Evolutionary conservation across 495 filamentous ascomycete species (phyloP).

Genomic region (Aspergillus sclerotioniger): DNA sequence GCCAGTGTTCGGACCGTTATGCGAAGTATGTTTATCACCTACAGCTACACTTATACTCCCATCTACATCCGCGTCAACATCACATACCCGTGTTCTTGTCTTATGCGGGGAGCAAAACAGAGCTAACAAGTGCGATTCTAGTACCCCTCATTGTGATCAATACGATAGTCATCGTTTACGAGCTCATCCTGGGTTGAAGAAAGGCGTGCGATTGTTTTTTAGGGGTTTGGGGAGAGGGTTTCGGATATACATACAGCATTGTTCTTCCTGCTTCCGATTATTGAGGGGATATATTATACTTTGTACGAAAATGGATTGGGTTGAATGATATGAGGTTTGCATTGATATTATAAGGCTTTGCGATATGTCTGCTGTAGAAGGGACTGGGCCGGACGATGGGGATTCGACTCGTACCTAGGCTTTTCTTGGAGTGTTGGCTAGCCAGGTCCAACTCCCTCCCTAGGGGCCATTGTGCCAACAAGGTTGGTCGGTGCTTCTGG

Average conservation of each 20-base stretch:
- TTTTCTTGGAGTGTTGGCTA: too few species aligned
- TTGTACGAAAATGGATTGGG: not conserved
- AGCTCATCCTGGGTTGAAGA: slow-evolving; percentile 77
- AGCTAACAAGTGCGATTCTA: slow-evolving; percentile 30
- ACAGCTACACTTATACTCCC: not conserved
- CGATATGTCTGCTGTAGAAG: not conserved
- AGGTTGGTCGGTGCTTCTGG: too few species aligned
- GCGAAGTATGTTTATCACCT: slow-evolving; percentile 72
- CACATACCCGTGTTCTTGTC: not conserved
- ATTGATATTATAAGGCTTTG: not conserved
- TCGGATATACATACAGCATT: not conserved
- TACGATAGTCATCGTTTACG: slow-evolving; percentile 83
- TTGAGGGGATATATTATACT: not conserved
- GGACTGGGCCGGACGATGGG: too few species aligned
- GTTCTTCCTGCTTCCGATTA: not conserved
- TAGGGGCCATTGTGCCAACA: too few species aligned
- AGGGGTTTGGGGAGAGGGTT: not conserved
- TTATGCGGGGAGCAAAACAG: too few species aligned
- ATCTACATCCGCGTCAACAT: not conserved
- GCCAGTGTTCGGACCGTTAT: slow-evolving; percentile 88
- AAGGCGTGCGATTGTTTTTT: not conserved
- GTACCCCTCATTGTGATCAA: slow-evolving; percentile 95
- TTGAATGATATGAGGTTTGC: not conserved
- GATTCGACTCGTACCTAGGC: too few species aligned
- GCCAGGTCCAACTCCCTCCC: too few species aligned